Percentiles rank a stretch among this genome's conserved stretches.
Conservation (phyloP, 2,329 filamentous ascomycete genomes). For the Aspergillus melleus region DNA sequence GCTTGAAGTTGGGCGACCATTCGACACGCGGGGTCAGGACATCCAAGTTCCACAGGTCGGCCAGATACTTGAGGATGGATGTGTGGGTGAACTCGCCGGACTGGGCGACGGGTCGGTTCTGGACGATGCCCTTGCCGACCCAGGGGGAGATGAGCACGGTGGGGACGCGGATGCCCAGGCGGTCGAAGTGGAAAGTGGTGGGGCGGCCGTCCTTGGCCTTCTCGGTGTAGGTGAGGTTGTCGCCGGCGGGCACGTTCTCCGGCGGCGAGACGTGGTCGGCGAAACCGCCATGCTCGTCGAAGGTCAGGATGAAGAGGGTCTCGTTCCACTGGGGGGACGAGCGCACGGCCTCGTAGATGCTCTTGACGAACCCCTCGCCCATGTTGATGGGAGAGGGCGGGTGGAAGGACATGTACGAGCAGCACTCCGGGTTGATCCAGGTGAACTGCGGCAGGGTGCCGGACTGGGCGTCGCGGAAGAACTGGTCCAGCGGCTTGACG, state of each 20-base stretch:
- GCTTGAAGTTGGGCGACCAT: constrained; percentile 40
- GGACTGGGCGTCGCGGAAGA: constrained; percentile 47
- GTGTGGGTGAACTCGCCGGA: constrained; percentile 47
- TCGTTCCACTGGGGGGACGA: constrained; percentile 48
- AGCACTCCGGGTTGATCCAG: constrained; percentile 55
- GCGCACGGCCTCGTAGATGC: constrained; percentile 48
- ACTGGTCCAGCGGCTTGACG: constrained; percentile 41
- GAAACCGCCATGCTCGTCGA: constrained; percentile 52
- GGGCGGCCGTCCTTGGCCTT: constrained; percentile 35
- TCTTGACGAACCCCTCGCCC: constrained; percentile 48
- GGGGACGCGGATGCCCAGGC: constrained; percentile 47
- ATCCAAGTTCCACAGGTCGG: constrained; percentile 46
- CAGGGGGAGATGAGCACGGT: constrained; percentile 47
- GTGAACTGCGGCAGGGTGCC: constrained; percentile 48
- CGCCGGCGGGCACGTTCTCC: constrained; percentile 39
- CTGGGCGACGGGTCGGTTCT: constrained; percentile 39
- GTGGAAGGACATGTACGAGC: constrained; percentile 51
- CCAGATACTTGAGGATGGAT: constrained; percentile 45
- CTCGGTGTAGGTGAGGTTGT: constrained; percentile 35
- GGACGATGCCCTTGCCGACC: constrained; percentile 44
- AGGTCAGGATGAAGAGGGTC: constrained; percentile 50
- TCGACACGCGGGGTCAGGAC: constrained; percentile 40
- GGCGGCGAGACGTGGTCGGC: constrained; percentile 50
- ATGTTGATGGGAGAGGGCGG: constrained; percentile 46
- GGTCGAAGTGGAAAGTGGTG: constrained; percentile 43